Conservation (phyloP, 2,329 filamentous ascomycete genomes). For the Stylonectria norvegica region DNA sequence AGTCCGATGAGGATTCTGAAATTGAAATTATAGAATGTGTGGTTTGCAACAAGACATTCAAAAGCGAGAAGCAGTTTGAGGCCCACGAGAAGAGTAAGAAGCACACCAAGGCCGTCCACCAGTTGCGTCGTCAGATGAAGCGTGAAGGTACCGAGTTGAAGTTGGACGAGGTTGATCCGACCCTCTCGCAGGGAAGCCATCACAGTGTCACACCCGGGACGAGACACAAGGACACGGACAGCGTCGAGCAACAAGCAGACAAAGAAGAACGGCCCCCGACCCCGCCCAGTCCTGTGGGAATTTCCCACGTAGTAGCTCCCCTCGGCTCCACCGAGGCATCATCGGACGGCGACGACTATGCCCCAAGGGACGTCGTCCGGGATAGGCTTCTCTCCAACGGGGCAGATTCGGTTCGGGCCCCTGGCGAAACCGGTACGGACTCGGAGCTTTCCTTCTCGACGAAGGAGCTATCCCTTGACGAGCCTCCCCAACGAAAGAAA, state of each 20-base stretch:
- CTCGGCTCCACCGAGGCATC: constrained; percentile 12
- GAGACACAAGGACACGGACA: neutral
- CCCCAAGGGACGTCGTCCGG: constrained; percentile 42
- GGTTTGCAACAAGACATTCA: constrained; percentile 74
- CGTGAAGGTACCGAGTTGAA: constrained; percentile 67
- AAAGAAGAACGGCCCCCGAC: neutral
- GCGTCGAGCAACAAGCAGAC: neutral
- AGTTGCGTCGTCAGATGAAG: constrained; percentile 77
- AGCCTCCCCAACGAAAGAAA: constrained; percentile 35
- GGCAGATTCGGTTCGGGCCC: constrained; percentile 1
- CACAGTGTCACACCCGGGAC: neutral
- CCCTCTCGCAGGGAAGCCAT: neutral
- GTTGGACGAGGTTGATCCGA: constrained; percentile 31
- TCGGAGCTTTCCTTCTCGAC: constrained; percentile 13
- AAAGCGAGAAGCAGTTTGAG: constrained; percentile 89
- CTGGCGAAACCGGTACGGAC: neutral
- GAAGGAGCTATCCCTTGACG: constrained; percentile 26
- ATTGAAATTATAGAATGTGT: constrained; percentile 68
- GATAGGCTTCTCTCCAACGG: constrained; percentile 33
- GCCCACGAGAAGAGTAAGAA: constrained; percentile 97
- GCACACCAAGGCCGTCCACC: constrained; percentile 80
- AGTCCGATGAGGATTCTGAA: constrained; percentile 53
- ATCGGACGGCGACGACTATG: constrained; percentile 43
- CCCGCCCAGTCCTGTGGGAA: neutral
- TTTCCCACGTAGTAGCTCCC: constrained; percentile 5